Conservation (phyloP, 73 alveolate species). For the Loxodes magnus region DNA sequence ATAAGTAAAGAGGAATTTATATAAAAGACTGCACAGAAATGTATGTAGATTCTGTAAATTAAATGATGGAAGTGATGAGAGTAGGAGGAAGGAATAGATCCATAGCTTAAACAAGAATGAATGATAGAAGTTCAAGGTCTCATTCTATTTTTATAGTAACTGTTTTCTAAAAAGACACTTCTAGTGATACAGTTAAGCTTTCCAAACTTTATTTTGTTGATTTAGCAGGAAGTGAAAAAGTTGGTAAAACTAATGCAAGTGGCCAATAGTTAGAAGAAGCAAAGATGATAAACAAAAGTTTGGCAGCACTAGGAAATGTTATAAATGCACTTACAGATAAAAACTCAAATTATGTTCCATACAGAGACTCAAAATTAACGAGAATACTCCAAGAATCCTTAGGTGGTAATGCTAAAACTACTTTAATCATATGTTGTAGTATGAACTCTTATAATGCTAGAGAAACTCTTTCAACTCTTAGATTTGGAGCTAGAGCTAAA, state of each 20-base stretch:
- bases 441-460: conserved; percentile 64
- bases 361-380: conserved; percentile 94
- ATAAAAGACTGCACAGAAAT: conserved; percentile 87
- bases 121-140: conserved; percentile 81
- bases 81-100: conserved; percentile 88
- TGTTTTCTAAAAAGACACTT: conserved; percentile 70
- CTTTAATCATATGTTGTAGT: conserved; percentile 69
- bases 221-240: conserved; percentile 78
- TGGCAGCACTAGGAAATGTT: conserved; percentile 72
- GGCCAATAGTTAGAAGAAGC: conserved; percentile 84
- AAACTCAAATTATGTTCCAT: conserved; percentile 50
- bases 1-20: conserved; percentile 86
- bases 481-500: conserved; percentile 94
- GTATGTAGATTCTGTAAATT: conserved; percentile 71
- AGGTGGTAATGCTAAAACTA: conserved; percentile 90
- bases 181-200: conserved; percentile 70
- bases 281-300: conserved; percentile 67
- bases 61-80: conserved; percentile 83
- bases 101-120: conserved; percentile 95
- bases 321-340: conserved; percentile 38
- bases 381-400: conserved; percentile 86
- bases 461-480: conserved; percentile 84
- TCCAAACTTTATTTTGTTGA: conserved; percentile 86
- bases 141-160: conserved; percentile 84
- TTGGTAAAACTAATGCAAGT: conserved; percentile 69